Conservation (phyloP, 805 yeast genomes). For the Lachancea dasiensis region DNA sequence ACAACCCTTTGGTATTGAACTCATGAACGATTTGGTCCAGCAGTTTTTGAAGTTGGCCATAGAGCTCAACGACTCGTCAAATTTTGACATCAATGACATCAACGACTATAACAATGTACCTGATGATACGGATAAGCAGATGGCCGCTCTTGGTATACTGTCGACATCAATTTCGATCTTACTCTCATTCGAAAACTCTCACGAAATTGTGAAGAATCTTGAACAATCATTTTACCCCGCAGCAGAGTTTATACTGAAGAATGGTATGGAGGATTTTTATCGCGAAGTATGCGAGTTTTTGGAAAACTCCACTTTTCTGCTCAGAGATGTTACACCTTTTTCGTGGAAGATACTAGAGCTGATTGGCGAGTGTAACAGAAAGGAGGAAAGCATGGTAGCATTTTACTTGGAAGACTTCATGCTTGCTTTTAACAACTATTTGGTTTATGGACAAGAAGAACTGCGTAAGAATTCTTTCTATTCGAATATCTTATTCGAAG, state of each 20-base stretch:
- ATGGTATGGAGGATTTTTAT: conserved; percentile 65
- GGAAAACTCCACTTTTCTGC: conserved; percentile 56
- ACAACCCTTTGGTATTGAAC: conserved; percentile 82
- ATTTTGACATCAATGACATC: conserved; percentile 36
- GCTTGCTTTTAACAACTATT: conserved; percentile 67
- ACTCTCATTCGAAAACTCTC: conserved; percentile 75
- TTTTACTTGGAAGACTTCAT: conserved; percentile 69
- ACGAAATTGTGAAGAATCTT: conserved; percentile 54
- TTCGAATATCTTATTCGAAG: conserved; percentile 43
- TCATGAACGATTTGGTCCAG: conserved; percentile 55
- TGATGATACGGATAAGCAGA: conserved; percentile 59
- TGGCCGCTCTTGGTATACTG: conserved; percentile 76
- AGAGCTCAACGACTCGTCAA: conserved; percentile 61
- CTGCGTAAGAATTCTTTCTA: conserved; percentile 43
- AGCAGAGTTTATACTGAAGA: conserved; percentile 57
- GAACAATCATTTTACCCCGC: conserved; percentile 68
- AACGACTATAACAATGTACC: conserved; percentile 31
- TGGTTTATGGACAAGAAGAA: conserved; percentile 52
- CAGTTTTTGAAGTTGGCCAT: conserved; percentile 68
- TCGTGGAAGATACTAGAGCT: conserved; percentile 73
- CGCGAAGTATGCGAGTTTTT: conserved; percentile 74
- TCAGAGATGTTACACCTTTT: conserved; percentile 54
- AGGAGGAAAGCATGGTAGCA: conserved; percentile 46
- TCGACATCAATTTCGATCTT: conserved; percentile 79
- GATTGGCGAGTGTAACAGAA: conserved; percentile 31